phyloP scores from a whole-genome alignment of 495 filamentous ascomycete genomes.

The Penicillium turbatum region DNA sequence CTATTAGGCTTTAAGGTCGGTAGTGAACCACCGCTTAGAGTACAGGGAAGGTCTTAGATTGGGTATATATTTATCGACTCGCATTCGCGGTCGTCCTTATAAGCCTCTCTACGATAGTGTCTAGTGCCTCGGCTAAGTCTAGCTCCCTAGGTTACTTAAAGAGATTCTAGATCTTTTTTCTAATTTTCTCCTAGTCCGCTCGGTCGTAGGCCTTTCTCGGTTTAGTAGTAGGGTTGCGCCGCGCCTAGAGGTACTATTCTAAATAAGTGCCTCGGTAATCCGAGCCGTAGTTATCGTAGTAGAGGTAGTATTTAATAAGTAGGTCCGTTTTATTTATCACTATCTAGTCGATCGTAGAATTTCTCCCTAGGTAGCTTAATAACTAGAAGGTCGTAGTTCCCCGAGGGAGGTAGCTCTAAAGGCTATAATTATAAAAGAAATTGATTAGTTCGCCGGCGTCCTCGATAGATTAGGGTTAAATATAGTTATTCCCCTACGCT shows the following conservation, averaged over 20 bases:
- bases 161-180: neutral
- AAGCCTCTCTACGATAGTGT: neutral
- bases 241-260: constrained; percentile 19
- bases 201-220: constrained; percentile 21
- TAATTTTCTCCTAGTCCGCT: constrained; percentile 21
- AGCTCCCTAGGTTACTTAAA: neutral
- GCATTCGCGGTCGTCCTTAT: neutral
- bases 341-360: constrained; percentile 10
- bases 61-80: neutral
- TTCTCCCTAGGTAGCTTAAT: constrained; percentile 15
- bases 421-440: constrained; percentile 16
- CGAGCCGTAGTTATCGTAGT: constrained; percentile 21
- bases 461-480: constrained; percentile 11
- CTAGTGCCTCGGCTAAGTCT: neutral
- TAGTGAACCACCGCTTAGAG: constrained; percentile 2
- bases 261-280: constrained; percentile 16
- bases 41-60: neutral
- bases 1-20: neutral
- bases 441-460: constrained; percentile 19
- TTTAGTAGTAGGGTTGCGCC: constrained; percentile 7
- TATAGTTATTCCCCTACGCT: neutral
- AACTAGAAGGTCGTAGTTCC: constrained; percentile 12
- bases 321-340: constrained; percentile 4
- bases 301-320: constrained; percentile 20
- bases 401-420: constrained; percentile 1